phyloP scores from a whole-genome alignment of 768 basidiomycete genomes.

The Termitomyces sp. region DNA sequence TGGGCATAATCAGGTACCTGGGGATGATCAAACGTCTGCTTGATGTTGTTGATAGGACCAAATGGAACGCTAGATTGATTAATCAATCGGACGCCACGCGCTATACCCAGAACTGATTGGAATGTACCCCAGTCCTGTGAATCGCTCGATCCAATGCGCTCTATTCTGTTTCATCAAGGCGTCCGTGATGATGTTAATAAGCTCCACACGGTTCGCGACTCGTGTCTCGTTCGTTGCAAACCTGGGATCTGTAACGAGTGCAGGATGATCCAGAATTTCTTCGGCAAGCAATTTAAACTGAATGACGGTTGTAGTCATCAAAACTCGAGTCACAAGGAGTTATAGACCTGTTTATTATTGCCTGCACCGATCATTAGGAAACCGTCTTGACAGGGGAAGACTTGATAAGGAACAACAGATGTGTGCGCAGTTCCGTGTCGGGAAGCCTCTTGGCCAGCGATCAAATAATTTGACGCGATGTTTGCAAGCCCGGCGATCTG shows the following conservation, averaged over 20 bases:
- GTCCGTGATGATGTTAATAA: conserved; percentile 64
- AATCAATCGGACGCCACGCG: background rate
- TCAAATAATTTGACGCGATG: conserved; percentile 90
- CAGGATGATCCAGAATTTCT: conserved; percentile 56
- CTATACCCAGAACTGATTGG: background rate
- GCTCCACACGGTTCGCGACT: conserved; percentile 67
- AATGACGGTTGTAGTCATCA: background rate
- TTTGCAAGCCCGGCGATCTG: conserved; percentile 90
- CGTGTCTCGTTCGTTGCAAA: conserved; percentile 74
- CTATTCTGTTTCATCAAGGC: conserved; percentile 51
- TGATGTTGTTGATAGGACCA: conserved; percentile 90
- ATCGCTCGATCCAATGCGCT: conserved; percentile 68
- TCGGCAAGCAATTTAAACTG: conserved; percentile 70
- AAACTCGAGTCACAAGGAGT: background rate
- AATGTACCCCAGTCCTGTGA: conserved; percentile 74
- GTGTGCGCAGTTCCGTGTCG: conserved; percentile 93
- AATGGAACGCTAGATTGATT: conserved; percentile 59
- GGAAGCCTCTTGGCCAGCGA: conserved; percentile 75
- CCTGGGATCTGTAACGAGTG: conserved; percentile 51
- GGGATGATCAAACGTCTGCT: conserved; percentile 86
- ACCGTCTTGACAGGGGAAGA: conserved; percentile 81
- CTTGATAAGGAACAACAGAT: conserved; percentile 91
- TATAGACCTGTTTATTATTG: conserved; percentile 73
- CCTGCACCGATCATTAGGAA: conserved; percentile 94
- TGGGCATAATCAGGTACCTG: conserved; percentile 30